Percentiles rank a stretch among this genome's conserved stretches.
phyloP scores from a whole-genome alignment of 805 yeast species.

The Metschnikowia chrysomelidarum region DNA sequence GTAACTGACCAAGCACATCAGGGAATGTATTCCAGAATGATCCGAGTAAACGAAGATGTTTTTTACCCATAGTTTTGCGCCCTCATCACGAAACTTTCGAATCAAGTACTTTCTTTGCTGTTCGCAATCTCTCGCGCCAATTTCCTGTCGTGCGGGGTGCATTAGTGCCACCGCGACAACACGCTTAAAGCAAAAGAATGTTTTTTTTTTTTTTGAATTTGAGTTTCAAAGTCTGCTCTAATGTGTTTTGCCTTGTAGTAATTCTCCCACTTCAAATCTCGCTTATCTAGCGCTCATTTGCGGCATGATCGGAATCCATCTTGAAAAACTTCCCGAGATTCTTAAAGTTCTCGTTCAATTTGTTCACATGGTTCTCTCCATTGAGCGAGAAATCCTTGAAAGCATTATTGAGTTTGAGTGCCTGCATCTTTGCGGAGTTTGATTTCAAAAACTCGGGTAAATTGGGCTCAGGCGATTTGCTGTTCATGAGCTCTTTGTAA shows the following conservation, averaged over 20 bases:
- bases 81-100: no score
- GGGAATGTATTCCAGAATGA: no score
- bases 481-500: slow-evolving; percentile 10
- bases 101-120: no score
- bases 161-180: no score
- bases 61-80: no score
- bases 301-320: slow-evolving; percentile 25
- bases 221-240: not conserved
- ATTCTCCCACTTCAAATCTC: not conserved
- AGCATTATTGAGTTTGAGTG: slow-evolving; percentile 40
- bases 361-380: slow-evolving; percentile 61
- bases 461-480: slow-evolving; percentile 27
- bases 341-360: slow-evolving; percentile 63
- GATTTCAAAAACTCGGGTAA: slow-evolving; percentile 19
- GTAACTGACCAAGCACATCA: no score
- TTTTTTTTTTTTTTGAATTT: not conserved
- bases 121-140: no score
- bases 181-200: no score
- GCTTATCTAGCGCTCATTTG: slow-evolving; percentile 1
- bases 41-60: no score
- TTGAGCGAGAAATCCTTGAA: slow-evolving; percentile 44
- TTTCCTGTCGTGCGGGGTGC: no score
- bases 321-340: slow-evolving; percentile 56
- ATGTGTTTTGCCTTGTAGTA: not conserved
- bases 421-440: slow-evolving; percentile 38